Evolutionary conservation across 129 eudicot genomes (phyloP).

Genomic region (Chrysanthemum lavandulifolium): DNA sequence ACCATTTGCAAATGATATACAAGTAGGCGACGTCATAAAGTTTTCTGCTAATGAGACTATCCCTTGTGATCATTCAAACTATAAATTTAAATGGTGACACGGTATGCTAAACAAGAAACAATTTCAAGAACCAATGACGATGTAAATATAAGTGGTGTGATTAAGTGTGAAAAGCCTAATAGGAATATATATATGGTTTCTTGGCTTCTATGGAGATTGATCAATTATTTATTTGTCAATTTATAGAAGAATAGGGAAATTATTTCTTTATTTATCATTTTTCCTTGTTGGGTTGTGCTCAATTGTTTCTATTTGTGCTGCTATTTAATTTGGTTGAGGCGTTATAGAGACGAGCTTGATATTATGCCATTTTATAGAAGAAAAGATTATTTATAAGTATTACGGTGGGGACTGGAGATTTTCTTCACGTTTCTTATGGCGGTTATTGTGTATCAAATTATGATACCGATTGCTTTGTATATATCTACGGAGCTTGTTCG

Average conservation of each 20-base stretch:
- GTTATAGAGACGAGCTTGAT: slow-evolving; percentile 69
- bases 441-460: slow-evolving; percentile 81
- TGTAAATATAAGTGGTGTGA: slow-evolving; percentile 56
- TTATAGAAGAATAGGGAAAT: slow-evolving; percentile 68
- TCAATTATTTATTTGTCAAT: slow-evolving; percentile 74
- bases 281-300: slow-evolving; percentile 68
- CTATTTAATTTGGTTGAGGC: slow-evolving; percentile 80
- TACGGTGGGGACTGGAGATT: slow-evolving; percentile 85
- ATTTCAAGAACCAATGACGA: slow-evolving; percentile 39
- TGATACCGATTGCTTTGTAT: slow-evolving; percentile 93
- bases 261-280: slow-evolving; percentile 61
- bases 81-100: slow-evolving; percentile 91
- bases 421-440: slow-evolving; percentile 85
- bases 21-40: slow-evolving; percentile 83
- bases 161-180: slow-evolving; percentile 89
- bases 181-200: slow-evolving; percentile 78
- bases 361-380: slow-evolving; percentile 67
- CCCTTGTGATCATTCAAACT: slow-evolving; percentile 88
- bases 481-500: slow-evolving; percentile 98
- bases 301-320: slow-evolving; percentile 59
- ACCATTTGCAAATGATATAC: too few species aligned
- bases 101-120: slow-evolving; percentile 95
- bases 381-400: slow-evolving; percentile 66
- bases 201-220: slow-evolving; percentile 77
- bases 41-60: slow-evolving; percentile 69